These are phyloP conservation scores for Phaeosphaeriaceae sp. DNA, from an alignment of 2,329 filamentous ascomycete species.

Conservation along the genomic window DNA sequence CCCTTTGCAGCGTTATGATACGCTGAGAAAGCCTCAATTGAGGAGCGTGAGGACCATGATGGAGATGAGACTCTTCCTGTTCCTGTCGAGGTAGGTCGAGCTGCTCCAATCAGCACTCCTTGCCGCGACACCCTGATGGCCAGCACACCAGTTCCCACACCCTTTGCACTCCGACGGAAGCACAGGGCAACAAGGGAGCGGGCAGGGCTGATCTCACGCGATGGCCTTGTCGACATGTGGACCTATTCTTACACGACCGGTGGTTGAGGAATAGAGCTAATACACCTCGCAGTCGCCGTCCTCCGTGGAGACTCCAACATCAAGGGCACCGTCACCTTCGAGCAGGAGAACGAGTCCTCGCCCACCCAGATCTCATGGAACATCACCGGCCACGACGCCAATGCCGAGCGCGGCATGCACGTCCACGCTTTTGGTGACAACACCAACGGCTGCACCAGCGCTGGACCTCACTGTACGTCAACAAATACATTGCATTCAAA, in stretches of 20 bases:
- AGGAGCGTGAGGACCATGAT: constrained; percentile 33
- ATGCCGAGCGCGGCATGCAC: constrained; percentile 97
- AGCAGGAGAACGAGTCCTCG: constrained; percentile 82
- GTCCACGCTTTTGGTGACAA: constrained; percentile 99
- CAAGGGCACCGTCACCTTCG: constrained; percentile 91
- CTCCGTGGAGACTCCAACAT: constrained; percentile 98
- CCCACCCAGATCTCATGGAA: constrained; percentile 91
- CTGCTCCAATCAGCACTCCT: constrained; percentile 33
- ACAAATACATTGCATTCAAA: neutral
- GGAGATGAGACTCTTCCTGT: constrained; percentile 14
- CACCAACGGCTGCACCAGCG: constrained; percentile 99
- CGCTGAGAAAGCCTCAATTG: constrained; percentile 26
- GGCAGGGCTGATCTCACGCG: neutral
- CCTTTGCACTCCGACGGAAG: neutral
- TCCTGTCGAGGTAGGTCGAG: constrained; percentile 6
- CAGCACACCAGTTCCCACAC: constrained; percentile 5
- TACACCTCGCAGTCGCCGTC: constrained; percentile 75
- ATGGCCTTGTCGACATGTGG: neutral
- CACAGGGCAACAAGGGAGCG: neutral
- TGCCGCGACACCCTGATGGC: constrained; percentile 39
- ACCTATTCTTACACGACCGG: neutral
- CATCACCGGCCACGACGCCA: constrained; percentile 90
- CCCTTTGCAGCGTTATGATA: constrained; percentile 14
- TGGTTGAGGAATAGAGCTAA: constrained; percentile 4
- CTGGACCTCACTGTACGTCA: constrained; percentile 90